Evolutionary conservation across 2,329 filamentous ascomycete species (phyloP), one percentile per base, ranked within the genome.

Genomic region (Cladophialophora psammophila): DNA sequence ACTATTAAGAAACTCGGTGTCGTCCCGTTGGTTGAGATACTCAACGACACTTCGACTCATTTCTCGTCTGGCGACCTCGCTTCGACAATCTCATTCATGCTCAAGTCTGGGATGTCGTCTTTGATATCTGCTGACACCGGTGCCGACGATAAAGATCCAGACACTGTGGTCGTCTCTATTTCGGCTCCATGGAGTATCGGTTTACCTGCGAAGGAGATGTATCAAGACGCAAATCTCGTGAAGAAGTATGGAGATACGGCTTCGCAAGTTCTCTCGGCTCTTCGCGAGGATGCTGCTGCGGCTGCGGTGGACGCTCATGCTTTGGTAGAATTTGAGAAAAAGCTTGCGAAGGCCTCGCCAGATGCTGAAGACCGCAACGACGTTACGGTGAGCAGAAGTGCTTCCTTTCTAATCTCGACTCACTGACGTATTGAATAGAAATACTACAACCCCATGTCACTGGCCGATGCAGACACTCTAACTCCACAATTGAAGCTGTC

Each of bases 391-490:
- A 61, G 64, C 62, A 1, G 36, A 26, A 32, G 32, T 53, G 12
- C n/a, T 6, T 36, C 4, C 18, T 13, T 48, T 18, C 13, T 12
- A 26, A 13, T 6, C 32, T 20, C n/a, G 15, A 35, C 8, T 9
- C 20, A 52, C 50, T 68, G 52, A 70, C 50, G 0, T 31, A 18
- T 32, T 18, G 3, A 1, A 12, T 59, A 71, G 69, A 69, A 90
- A 79, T 87, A 85, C 70, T 91, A 91, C 77, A 91, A 90, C 72
- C 88, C 88, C 0, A 84, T 85, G 75, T 83, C 82, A 8, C 76
- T 90, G 18, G 78, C 84, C 10, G 85, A 90, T 62, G 85, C 84
- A 5, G 80, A 83, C 38, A 79, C 80, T 2, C 78, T 90, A 26
- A 77, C 85, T 0, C 88, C 89, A 1, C 81, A 87, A 61, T 78